Percentiles rank a stretch among this genome's conserved stretches.
These are phyloP conservation scores for Penicillium capsulatum DNA, from an alignment of 2,329 filamentous ascomycete species.

Conservation along the genomic window DNA sequence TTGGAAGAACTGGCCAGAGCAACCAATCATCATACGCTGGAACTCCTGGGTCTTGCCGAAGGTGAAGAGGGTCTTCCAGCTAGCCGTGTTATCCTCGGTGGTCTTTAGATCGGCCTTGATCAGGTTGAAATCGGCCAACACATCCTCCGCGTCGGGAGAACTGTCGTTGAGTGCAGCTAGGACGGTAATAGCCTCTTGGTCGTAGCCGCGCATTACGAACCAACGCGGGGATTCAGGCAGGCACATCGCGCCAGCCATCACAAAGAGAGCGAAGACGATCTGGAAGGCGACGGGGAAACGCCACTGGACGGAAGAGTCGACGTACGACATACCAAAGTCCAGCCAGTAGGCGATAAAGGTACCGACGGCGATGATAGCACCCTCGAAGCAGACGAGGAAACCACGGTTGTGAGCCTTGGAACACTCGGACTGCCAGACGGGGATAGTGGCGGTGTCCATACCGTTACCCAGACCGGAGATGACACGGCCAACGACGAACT, in stretches of 20 bases:
- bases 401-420: conserved; percentile 33
- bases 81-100: conserved; percentile 31
- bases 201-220: conserved; percentile 50
- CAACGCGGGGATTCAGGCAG: conserved; percentile 55
- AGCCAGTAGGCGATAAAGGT: conserved; percentile 36
- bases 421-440: conserved; percentile 40
- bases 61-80: conserved; percentile 26
- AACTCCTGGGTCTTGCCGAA: conserved; percentile 32
- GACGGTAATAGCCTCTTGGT: conserved; percentile 46
- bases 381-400: conserved; percentile 34
- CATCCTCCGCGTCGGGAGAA: conserved; percentile 34
- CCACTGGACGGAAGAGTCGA: conserved; percentile 23
- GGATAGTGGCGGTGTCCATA: conserved; percentile 39
- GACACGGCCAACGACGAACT: conserved; percentile 40
- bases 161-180: conserved; percentile 45
- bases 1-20: conserved; percentile 37
- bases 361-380: conserved; percentile 32
- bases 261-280: conserved; percentile 6
- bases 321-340: conserved; percentile 33
- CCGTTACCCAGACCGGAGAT: conserved; percentile 39
- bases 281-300: conserved; percentile 10
- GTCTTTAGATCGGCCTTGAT: conserved; percentile 46
- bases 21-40: conserved; percentile 30
- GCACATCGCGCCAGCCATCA: conserved; percentile 18
- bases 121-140: conserved; percentile 31